Evolutionary conservation across 805 yeast species (phyloP), one percentile per base, ranked within the genome.

Genomic region (Sugiyamaella americana): DNA sequence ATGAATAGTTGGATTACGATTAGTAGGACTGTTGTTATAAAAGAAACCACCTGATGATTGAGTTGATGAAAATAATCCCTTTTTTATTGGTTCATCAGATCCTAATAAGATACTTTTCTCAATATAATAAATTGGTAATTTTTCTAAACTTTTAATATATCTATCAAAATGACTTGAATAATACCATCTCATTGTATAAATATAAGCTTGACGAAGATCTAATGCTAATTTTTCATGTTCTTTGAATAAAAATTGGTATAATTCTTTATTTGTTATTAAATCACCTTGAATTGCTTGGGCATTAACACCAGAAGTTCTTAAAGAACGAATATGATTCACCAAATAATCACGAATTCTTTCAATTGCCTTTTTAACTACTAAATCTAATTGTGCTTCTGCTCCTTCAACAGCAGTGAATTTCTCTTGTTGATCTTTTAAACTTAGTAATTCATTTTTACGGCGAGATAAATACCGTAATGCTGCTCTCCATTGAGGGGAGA

Each of bases 131-230:
- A 81, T 53, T 37, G 74, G 76, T 49, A 87, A 63, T 53, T 78
- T 79, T 50, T 84, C 84, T 43, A 89, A 64, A 1, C 94, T 79
- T 51, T 81, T 77, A 34, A 82, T 64, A 65, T 88, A 89, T 52
- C 88, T 78, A 16, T 82, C 79, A 59, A 89, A 91, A 55, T 84
- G 77, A 47, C 83, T 75, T 48, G 75, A 72, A 62, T 93, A 93
- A 67, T 91, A 93, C 98, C 98, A 93, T 57, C 77, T 72, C 86
- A 93, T 89, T 2, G 98, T 91, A 58, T 80, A 80, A 17, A 81
- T 68, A 62, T 93, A 93, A 0, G 97, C 98, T 56, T 76, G 75
- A 46, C 80, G 74, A 35, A 93, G 71, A 58, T 87, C 93, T 13
- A 68, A 61, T 0, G 95, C 91, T 46, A 93, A 66, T 4, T 78